Evolutionary conservation across 108 stramenopile genomes (phyloP).

Genomic region (Stephanodiscus triporus): DNA sequence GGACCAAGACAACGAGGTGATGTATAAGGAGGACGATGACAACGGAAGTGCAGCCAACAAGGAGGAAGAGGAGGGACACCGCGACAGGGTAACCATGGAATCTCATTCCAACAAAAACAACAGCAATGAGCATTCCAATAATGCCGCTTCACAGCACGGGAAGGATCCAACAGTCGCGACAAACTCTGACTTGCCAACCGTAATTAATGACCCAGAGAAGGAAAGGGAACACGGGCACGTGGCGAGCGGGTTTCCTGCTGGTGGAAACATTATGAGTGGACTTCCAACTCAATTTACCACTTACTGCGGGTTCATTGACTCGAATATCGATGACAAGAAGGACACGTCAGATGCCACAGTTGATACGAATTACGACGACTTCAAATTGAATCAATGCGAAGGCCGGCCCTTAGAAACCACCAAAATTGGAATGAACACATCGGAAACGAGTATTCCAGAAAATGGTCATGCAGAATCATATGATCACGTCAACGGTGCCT

Average conservation of each 20-base stretch:
- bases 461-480: background rate
- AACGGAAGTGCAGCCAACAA: background rate
- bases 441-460: background rate
- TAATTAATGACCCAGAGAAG: background rate
- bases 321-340: background rate
- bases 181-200: background rate
- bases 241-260: background rate
- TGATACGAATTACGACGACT: background rate
- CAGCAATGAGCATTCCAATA: background rate
- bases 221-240: background rate
- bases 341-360: background rate
- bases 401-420: background rate
- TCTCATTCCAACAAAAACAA: background rate
- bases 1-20: constrained; percentile 34
- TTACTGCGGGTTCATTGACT: constrained; percentile 1
- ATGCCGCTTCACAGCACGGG: background rate
- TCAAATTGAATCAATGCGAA: background rate
- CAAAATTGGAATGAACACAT: background rate
- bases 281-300: background rate
- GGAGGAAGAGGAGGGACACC: background rate
- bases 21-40: constrained; percentile 26
- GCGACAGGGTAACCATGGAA: background rate
- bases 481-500: background rate
- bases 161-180: constrained; percentile 18
- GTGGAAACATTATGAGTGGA: constrained; percentile 5